phyloP scores from a whole-genome alignment of 75 land plant species.

The Cupressus sempervirens region DNA sequence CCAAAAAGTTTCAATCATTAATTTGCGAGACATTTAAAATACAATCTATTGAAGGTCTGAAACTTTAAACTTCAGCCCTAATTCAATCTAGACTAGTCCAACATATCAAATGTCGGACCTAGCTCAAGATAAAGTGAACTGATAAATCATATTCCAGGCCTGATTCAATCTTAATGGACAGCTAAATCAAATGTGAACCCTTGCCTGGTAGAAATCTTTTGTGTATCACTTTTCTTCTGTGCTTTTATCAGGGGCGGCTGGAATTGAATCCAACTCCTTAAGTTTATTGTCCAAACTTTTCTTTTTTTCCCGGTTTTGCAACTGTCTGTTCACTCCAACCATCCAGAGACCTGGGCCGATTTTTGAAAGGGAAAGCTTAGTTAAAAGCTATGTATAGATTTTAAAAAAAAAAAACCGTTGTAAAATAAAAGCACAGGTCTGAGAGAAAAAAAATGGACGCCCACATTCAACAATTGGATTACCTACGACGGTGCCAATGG shows the following conservation, averaged over 20 bases:
- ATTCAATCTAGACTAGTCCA: background rate
- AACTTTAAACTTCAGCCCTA: background rate
- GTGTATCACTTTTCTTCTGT: background rate
- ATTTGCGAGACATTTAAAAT: background rate
- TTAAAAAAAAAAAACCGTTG: background rate
- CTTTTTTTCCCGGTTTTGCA: slow-evolving; percentile 13
- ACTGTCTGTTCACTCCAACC: background rate
- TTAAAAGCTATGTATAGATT: background rate
- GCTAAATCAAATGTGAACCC: background rate
- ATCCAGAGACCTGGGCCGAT: slow-evolving; percentile 5
- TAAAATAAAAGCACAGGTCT: background rate
- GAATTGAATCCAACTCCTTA: slow-evolving; percentile 10
- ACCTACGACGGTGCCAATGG: slow-evolving; percentile 13
- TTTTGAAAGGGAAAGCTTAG: background rate
- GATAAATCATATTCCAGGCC: background rate
- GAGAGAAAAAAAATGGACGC: background rate
- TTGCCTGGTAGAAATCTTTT: background rate
- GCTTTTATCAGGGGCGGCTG: background rate
- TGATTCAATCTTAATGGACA: background rate
- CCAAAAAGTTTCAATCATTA: background rate
- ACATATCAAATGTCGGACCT: background rate
- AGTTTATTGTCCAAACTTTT: slow-evolving; percentile 11
- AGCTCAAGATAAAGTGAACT: background rate
- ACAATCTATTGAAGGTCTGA: background rate
- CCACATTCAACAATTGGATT: background rate